Base-by-base conservation (phyloP, 345 rosid species). In the Adansonia digitata region DNA sequence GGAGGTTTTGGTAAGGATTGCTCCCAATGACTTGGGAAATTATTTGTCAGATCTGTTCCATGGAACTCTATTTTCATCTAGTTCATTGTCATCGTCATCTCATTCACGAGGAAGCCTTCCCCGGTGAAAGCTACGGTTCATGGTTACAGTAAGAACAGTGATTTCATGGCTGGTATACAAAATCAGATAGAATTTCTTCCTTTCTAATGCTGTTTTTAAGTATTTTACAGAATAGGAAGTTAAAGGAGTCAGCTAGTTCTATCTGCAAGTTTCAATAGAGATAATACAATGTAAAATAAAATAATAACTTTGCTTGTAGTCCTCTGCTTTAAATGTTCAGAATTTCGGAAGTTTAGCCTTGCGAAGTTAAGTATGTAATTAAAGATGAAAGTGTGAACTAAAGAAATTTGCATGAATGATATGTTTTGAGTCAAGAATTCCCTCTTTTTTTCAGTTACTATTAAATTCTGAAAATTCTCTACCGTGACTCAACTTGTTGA, bases 11-110 rank as follows among this genome's bases (percentile, higher is more conserved):
- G 84, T 83, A 22, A 82, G 81, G 80, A 84, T 86, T 72, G 74
- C 79, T 18, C 95, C 97, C 1, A 88, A 89, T 64, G 94, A 90
- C 62, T 66, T 92, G 79, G 86, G 68, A 77, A 87, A 88, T 74
- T 87, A 84, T 82, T 81, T 94, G 67, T 91, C 95, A 14, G 87
- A 88, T 80, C 72, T 94, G 79, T 92, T 89, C 82, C 92, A 81
- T 35, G 91, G 90, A 20, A 77, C 81, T 34, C 67, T 78, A 45
- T 59, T 77, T 69, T 80, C 85, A 34, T 75, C 43, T 60, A 75
- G 61, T 77, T 77, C 85, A 18, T 75, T 83, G 8, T 74, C 85
- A 13, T 2, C 80, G 35, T 77, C 85, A 22, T 71, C 85, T 61
- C 72, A 61, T 75, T 78, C 86, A 27, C 70, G 46, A 48, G 82